phyloP scores from a whole-genome alignment of 78 protist genomes.

The Capsaspora owczarzaki region DNA sequence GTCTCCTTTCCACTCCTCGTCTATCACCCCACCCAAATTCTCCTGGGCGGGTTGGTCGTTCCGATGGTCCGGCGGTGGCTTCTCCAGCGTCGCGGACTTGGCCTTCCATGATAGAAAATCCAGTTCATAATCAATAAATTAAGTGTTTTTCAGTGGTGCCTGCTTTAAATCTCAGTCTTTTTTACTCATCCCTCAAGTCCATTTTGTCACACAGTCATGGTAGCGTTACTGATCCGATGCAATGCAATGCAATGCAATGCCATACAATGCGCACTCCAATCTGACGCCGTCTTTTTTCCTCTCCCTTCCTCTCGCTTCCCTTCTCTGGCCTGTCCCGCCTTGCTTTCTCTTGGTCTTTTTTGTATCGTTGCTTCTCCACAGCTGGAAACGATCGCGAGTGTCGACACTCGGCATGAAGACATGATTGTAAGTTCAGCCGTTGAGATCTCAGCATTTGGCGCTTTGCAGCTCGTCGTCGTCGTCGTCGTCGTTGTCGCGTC shows the following conservation, averaged over 20 bases:
- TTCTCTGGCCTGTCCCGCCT: no score
- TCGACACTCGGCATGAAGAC: not conserved
- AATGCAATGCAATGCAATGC: no score
- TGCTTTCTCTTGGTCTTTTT: no score
- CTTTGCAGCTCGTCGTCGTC: not conserved
- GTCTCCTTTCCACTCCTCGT: constrained; percentile 5
- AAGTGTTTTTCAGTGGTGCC: not conserved
- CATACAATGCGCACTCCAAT: not conserved
- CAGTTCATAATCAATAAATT: not conserved
- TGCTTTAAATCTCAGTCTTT: not conserved
- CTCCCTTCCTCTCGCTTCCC: not conserved
- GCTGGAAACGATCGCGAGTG: not conserved
- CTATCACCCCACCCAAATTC: constrained; percentile 5
- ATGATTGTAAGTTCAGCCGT: not conserved
- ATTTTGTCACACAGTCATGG: not conserved
- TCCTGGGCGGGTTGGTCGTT: not conserved
- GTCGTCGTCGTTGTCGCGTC: not conserved
- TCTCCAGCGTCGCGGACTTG: not conserved
- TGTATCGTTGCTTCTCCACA: not conserved
- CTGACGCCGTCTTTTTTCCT: not conserved
- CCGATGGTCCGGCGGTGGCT: not conserved
- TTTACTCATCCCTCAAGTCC: not conserved
- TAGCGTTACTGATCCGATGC: no score
- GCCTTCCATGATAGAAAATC: not conserved
- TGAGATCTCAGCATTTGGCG: not conserved